A percentile compares a stretch with the other conserved stretches of the same genome.
Evolutionary conservation across 441 rosid species (phyloP).

Genomic region (Erodium chrysanthum): DNA sequence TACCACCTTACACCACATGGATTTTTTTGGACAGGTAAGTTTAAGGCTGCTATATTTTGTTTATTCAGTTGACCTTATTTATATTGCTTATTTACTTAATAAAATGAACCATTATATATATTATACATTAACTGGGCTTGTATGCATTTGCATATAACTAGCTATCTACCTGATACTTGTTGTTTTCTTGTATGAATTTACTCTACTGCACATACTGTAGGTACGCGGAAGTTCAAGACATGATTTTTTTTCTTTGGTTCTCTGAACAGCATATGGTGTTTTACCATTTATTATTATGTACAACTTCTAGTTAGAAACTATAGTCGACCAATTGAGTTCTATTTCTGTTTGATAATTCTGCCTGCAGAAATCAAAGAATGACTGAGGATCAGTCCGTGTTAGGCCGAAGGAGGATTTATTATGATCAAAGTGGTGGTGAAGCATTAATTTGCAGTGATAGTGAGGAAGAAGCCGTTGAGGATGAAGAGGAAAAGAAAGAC

Average conservation of each 20-base stretch:
- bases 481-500: slow-evolving; percentile 69
- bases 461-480: slow-evolving; percentile 80
- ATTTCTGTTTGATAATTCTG: slow-evolving; percentile 6
- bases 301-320: not conserved
- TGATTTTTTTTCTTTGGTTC: not conserved
- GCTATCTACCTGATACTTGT: not conserved
- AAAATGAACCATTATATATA: not conserved
- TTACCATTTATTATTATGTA: not conserved
- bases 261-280: not conserved
- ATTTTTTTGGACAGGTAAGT: slow-evolving; percentile 83
- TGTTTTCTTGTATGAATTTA: not conserved
- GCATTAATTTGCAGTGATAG: slow-evolving; percentile 99
- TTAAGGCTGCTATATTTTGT: slow-evolving; percentile 2
- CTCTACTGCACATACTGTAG: too few relatives aligned
- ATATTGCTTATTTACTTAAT: not conserved
- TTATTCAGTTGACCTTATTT: not conserved
- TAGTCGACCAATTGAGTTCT: not conserved
- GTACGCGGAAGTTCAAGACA: too few relatives aligned
- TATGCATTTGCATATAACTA: not conserved
- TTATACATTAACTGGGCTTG: not conserved
- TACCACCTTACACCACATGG: slow-evolving; percentile 97
- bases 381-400: slow-evolving; percentile 96
- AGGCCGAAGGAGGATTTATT: slow-evolving; percentile 93
- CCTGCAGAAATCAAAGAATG: slow-evolving; percentile 94
- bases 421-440: slow-evolving; percentile 94